These are phyloP conservation scores for Gloeophyllum trabeum DNA, from an alignment of 768 basidiomycete genomes.

Conservation along the genomic window DNA sequence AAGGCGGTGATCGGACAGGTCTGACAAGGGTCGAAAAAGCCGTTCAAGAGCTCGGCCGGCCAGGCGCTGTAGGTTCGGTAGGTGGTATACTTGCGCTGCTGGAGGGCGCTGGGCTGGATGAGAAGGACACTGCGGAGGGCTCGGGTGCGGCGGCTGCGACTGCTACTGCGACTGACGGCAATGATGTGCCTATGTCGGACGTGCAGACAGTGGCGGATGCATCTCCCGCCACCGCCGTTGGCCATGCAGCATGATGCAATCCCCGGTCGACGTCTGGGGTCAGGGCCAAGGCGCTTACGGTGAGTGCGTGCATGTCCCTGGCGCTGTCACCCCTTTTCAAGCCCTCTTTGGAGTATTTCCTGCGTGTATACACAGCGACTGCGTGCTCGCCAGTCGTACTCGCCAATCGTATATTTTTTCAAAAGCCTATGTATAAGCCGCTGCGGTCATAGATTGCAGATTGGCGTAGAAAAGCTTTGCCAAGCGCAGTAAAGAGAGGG, in stretches of 20 bases:
- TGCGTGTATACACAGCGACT: background rate
- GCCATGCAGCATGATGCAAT: background rate
- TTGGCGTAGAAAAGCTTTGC: too few species aligned
- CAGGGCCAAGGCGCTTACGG: too few species aligned
- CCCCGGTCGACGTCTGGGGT: background rate
- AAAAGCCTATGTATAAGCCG: too few species aligned
- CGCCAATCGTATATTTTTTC: too few species aligned
- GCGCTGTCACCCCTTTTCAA: too few species aligned
- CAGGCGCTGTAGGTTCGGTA: constrained; percentile 6
- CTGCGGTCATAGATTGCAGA: too few species aligned
- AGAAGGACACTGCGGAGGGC: background rate
- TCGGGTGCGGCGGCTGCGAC: background rate
- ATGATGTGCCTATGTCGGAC: background rate
- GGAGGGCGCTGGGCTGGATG: constrained; percentile 28
- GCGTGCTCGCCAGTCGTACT: too few species aligned
- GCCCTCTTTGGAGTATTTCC: too few species aligned
- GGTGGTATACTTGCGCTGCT: constrained; percentile 35
- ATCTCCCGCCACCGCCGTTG: background rate
- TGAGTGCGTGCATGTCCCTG: too few species aligned
- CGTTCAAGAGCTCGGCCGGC: constrained; percentile 19
- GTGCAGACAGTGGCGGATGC: background rate
- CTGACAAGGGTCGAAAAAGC: constrained; percentile 36
- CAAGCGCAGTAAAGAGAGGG: too few species aligned
- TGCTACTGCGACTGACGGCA: background rate
- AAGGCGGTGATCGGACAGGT: constrained; percentile 32